Percentiles rank a stretch among this genome's conserved stretches.
Conservation (phyloP, 1,284 basidiomycete genomes). For the Cystobasidium sp. region DNA sequence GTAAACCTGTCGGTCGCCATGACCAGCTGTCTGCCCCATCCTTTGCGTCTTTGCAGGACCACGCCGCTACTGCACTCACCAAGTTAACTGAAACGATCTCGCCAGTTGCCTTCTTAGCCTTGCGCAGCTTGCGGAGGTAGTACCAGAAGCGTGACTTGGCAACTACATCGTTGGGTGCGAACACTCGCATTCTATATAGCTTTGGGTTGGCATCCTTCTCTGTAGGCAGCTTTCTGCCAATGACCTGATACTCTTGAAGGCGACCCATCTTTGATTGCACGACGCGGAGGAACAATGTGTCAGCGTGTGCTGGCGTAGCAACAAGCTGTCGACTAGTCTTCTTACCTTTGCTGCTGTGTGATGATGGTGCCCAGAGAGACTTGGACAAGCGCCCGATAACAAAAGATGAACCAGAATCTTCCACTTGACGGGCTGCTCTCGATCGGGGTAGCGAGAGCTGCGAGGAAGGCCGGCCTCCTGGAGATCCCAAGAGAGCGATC, state of each 20-base stretch:
- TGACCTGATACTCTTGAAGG: constrained; percentile 86
- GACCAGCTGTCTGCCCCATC: not conserved
- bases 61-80: constrained; percentile 63
- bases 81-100: constrained; percentile 98
- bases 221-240: constrained; percentile 95
- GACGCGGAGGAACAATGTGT: too few species aligned
- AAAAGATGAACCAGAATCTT: too few species aligned
- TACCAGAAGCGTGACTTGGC: constrained; percentile 99
- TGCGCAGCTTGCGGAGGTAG: constrained; percentile 96
- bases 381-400: too few species aligned
- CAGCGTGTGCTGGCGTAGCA: too few species aligned
- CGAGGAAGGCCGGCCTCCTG: too few species aligned
- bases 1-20: not conserved
- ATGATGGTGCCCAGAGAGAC: too few species aligned
- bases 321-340: too few species aligned
- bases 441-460: too few species aligned
- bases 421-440: too few species aligned
- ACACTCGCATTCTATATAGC: constrained; percentile 99
- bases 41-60: not conserved
- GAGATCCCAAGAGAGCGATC: too few species aligned
- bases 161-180: constrained; percentile 95
- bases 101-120: constrained; percentile 99
- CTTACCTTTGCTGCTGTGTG: not conserved
- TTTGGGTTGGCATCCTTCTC: constrained; percentile 91
- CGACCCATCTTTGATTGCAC: constrained; percentile 40